Conservation (phyloP, 2,329 filamentous ascomycete species). For the Escovopsis sp. region DNA sequence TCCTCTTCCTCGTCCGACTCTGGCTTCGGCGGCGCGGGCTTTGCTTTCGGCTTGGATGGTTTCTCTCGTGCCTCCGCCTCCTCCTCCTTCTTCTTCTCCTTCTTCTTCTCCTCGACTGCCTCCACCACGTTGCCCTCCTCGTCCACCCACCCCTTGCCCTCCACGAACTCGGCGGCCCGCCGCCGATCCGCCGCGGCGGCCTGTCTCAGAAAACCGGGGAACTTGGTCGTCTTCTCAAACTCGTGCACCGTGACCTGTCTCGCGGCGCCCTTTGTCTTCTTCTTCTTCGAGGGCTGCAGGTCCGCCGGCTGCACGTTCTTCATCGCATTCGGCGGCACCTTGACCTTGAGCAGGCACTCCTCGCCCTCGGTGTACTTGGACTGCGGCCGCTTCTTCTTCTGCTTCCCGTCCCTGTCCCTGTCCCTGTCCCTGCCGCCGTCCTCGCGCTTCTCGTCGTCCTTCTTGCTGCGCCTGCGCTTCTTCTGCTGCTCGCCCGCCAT, state of each 20-base stretch:
- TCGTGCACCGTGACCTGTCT: constrained; percentile 65
- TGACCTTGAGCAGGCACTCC: constrained; percentile 76
- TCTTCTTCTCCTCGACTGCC: constrained; percentile 26
- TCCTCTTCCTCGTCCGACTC: constrained; percentile 20
- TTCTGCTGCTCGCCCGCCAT: constrained; percentile 35
- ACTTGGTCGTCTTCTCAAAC: constrained; percentile 71
- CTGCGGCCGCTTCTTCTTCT: constrained; percentile 44
- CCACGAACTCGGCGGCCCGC: constrained; percentile 48
- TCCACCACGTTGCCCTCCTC: constrained; percentile 64
- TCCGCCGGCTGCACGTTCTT: constrained; percentile 28
- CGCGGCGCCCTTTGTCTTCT: constrained; percentile 37
- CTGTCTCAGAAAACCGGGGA: constrained; percentile 65
- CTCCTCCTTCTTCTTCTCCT: constrained; percentile 7
- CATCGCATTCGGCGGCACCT: constrained; percentile 39
- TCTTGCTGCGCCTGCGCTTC: constrained; percentile 17
- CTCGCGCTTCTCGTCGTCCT: constrained; percentile 33
- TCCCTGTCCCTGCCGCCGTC: constrained; percentile 37
- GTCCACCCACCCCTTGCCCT: constrained; percentile 82
- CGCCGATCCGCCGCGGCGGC: constrained; percentile 18
- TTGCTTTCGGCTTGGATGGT: constrained; percentile 11
- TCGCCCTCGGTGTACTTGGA: constrained; percentile 70
- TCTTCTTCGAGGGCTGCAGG: constrained; percentile 32
- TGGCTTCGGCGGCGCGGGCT: constrained; percentile 10
- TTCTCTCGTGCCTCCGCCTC: neutral
- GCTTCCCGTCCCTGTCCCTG: constrained; percentile 35